A percentile compares a stretch with the other conserved stretches of the same genome.
Evolutionary conservation across 2,329 filamentous ascomycete genomes (phyloP).

Genomic region (Scedosporium apiospermum): DNA sequence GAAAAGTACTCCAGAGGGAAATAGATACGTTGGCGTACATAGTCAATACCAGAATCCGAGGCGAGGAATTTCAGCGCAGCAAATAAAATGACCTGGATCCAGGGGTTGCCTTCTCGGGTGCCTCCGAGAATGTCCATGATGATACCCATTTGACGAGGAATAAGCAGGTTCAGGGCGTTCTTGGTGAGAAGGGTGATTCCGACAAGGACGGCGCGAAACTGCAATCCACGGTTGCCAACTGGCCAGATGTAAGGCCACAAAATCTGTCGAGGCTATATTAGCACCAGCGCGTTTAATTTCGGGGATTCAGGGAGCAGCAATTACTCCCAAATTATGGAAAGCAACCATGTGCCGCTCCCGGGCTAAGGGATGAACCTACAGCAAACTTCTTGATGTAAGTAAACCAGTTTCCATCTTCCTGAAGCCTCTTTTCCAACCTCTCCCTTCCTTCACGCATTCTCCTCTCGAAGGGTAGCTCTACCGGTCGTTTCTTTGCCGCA

Average conservation of each 20-base stretch:
- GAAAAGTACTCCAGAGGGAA: conserved; percentile 49
- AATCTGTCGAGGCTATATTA: conserved; percentile 31
- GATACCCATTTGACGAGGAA: conserved; percentile 73
- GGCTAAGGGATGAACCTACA: conserved; percentile 23
- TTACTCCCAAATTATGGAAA: too few species aligned
- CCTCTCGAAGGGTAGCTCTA: conserved; percentile 37
- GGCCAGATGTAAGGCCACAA: conserved; percentile 78
- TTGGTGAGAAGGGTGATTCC: conserved; percentile 57
- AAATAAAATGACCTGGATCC: conserved; percentile 43
- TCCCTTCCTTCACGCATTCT: conserved; percentile 44
- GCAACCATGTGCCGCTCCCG: neutral
- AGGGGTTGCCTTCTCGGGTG: conserved; percentile 35
- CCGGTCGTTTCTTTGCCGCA: conserved; percentile 21
- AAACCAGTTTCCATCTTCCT: conserved; percentile 67
- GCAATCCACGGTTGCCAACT: conserved; percentile 52
- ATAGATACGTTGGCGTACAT: conserved; percentile 47
- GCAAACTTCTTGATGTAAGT: conserved; percentile 66
- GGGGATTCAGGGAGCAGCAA: neutral
- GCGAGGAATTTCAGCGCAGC: conserved; percentile 40
- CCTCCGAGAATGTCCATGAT: conserved; percentile 61
- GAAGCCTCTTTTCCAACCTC: conserved; percentile 56
- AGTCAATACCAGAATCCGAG: conserved; percentile 44
- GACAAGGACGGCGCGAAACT: conserved; percentile 59
- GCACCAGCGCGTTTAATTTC: neutral
- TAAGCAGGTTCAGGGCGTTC: conserved; percentile 65